Evolutionary conservation across 768 basidiomycete genomes (phyloP), one percentile per base, ranked within the genome.

Genomic region (Russula ochroleuca): DNA sequence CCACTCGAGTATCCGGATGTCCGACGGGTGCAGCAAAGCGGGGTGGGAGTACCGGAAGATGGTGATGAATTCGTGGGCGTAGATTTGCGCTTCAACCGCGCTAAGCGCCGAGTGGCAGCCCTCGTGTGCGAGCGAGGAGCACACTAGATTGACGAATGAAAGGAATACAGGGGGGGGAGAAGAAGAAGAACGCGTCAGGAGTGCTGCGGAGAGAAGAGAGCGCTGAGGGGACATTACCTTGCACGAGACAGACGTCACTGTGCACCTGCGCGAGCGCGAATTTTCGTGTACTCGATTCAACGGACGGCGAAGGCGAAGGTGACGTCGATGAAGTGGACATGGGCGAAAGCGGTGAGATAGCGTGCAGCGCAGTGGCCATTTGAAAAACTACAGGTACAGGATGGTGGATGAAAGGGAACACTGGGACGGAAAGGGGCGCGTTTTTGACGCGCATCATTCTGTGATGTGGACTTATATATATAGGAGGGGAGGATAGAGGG

Each of bases 1-100:
- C 38, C 70, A 68, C 64, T 73, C 73, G 66, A 76, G 69, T 62
- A 76, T 69, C 64, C 67, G 73, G 43, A 76, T 64, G 69, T 76
- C 75, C 2, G 73, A 67, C 21, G 75, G 74, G 63, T 76, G 75
- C 28, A 76, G 69, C 40, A 68, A 58, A 19, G 73, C 69, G 54
- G 68, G 61, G 63, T 76, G 74, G 45, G 75, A 75, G 68, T 72
- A 76, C 56, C 75, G 74, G 72, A 76, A 76, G 67, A 74, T 73
- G 59, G 73, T 76, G 71, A 73, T 74, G 71, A 76, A 76, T 57
- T 76, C 75, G 72, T 76, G 75, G 28, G 73, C 71, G 66, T 75
- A 76, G 62, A 76, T 70, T 47, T 66, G 62, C 25, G 73, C 72
- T 70, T 74, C 73, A 28, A 74, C 66, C 43, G 65, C 68, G 65